Evolutionary conservation across 2,329 filamentous ascomycete species (phyloP).

Genomic region (Alternaria sp.): DNA sequence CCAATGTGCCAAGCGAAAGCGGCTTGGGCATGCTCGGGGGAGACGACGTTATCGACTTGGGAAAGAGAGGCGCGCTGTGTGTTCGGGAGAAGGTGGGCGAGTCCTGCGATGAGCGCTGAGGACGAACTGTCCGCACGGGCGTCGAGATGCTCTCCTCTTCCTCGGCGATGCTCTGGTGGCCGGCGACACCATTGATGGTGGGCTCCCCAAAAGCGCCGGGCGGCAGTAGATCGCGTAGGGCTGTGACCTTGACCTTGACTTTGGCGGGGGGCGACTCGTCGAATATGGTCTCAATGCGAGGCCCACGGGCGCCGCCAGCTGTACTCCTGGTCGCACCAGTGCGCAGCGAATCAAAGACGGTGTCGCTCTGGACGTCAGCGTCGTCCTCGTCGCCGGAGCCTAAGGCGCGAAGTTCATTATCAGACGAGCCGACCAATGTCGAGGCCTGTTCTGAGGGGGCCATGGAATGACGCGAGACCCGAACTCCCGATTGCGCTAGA

Average conservation of each 20-base stretch:
- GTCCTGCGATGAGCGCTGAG: constrained; percentile 44
- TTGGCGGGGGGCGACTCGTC: constrained; percentile 71
- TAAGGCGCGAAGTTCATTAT: constrained; percentile 69
- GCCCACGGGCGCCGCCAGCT: constrained; percentile 68
- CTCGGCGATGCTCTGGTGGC: constrained; percentile 55
- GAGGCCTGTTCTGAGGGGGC: constrained; percentile 67
- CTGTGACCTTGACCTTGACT: constrained; percentile 52
- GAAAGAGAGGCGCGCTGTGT: constrained; percentile 45
- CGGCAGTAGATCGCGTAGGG: constrained; percentile 57
- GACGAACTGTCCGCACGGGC: constrained; percentile 53
- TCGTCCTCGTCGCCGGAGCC: constrained; percentile 77
- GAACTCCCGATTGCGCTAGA: constrained; percentile 45
- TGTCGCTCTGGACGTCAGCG: constrained; percentile 79
- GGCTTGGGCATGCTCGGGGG: constrained; percentile 53
- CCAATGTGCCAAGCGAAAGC: constrained; percentile 49
- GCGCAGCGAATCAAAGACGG: constrained; percentile 76
- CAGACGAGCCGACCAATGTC: constrained; percentile 69
- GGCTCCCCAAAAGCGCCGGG: constrained; percentile 53
- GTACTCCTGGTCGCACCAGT: constrained; percentile 72
- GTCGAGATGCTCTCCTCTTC: constrained; percentile 59
- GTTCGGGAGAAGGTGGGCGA: constrained; percentile 43
- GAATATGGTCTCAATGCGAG: constrained; percentile 78
- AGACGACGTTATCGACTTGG: constrained; percentile 51
- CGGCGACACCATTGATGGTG: constrained; percentile 38
- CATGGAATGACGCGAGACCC: constrained; percentile 60